Percentiles rank a stretch among this genome's conserved stretches.
These are phyloP conservation scores for Biscogniauxia marginata DNA, from an alignment of 2,329 filamentous ascomycete genomes.

Conservation along the genomic window DNA sequence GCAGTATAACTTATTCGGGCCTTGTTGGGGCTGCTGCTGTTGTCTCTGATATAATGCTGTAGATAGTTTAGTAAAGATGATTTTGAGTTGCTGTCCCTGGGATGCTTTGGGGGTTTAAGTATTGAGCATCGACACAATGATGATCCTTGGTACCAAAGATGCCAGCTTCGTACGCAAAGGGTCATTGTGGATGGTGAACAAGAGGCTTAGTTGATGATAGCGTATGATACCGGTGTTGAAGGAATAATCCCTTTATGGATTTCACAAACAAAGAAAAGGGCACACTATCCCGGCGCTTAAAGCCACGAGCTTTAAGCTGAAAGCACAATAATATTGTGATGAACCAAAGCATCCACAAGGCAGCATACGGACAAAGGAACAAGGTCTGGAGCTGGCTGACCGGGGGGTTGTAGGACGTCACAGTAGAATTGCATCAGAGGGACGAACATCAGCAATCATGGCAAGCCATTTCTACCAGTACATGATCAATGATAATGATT, in stretches of 20 bases:
- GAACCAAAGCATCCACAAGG: background rate
- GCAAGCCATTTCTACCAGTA: slow-evolving; percentile 29
- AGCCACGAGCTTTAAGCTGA: background rate
- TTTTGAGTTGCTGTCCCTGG: background rate
- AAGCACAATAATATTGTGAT: background rate
- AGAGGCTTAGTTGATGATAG: background rate
- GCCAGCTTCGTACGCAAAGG: background rate
- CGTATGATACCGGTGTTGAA: too few species aligned
- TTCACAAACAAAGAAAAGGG: background rate
- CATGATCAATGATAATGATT: slow-evolving; percentile 26
- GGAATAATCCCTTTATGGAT: background rate
- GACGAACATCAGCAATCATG: slow-evolving; percentile 16
- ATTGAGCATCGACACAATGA: background rate
- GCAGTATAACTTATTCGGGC: background rate
- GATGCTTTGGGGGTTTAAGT: background rate
- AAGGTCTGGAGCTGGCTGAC: background rate
- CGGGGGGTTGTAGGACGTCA: background rate
- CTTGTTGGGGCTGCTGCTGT: too few species aligned
- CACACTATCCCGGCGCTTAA: background rate
- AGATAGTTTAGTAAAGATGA: background rate
- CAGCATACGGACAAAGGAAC: background rate
- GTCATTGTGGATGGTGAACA: background rate
- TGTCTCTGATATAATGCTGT: background rate
- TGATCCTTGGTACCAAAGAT: background rate
- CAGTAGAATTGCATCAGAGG: background rate